A percentile compares a stretch with the other conserved stretches of the same genome.
Conservation (phyloP, 1,139 yeast genomes). For the Protomyces lactucae-debilis region DNA sequence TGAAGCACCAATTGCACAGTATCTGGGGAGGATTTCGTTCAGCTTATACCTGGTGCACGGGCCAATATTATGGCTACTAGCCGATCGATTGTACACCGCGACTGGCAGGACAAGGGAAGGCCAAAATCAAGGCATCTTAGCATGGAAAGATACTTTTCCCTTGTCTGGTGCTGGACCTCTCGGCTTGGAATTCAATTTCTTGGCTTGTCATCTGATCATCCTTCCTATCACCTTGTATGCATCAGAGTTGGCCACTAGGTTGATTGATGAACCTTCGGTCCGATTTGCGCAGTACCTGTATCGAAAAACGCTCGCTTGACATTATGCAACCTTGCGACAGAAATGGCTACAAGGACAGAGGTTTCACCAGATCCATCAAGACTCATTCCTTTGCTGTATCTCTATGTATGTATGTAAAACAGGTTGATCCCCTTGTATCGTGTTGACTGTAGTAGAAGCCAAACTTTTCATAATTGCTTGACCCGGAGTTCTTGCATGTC, state of each 20-base stretch:
- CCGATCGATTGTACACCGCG: slow-evolving; percentile 19
- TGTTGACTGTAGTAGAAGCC: background rate
- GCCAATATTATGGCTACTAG: slow-evolving; percentile 17
- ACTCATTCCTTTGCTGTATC: no score
- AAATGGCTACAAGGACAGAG: no score
- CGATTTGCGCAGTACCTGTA: background rate
- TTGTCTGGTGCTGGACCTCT: slow-evolving; percentile 15
- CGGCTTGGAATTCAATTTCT: slow-evolving; percentile 15
- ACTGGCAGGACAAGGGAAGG: slow-evolving; percentile 10
- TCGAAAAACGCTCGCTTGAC: slow-evolving; percentile 1
- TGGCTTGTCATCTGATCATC: slow-evolving; percentile 19
- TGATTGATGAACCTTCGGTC: slow-evolving; percentile 19
- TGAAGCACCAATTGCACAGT: slow-evolving; percentile 6
- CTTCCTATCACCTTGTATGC: slow-evolving; percentile 19
- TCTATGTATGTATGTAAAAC: no score
- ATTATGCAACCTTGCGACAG: background rate
- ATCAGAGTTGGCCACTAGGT: slow-evolving; percentile 16
- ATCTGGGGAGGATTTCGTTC: slow-evolving; percentile 23
- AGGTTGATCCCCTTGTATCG: no score
- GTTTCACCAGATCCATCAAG: background rate
- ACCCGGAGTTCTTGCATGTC: slow-evolving; percentile 43
- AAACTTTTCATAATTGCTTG: background rate
- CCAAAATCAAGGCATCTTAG: slow-evolving; percentile 8
- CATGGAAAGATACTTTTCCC: slow-evolving; percentile 11
- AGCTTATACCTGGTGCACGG: slow-evolving; percentile 23